These are phyloP conservation scores for Fusarium sp. DNA, from an alignment of 2,329 filamentous ascomycete species.

Conservation along the genomic window DNA sequence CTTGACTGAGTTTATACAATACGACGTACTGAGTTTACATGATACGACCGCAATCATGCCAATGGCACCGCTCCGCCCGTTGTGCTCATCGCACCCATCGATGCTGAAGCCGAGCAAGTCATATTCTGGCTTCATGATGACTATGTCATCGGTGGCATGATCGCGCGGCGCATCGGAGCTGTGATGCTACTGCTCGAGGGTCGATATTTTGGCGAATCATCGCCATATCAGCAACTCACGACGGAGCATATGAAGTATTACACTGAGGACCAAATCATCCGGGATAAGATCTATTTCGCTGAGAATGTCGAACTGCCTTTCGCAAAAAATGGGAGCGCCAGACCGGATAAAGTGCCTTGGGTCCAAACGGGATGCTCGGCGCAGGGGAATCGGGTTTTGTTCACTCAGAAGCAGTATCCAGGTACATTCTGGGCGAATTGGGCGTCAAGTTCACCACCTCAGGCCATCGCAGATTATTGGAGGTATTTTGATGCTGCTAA, in stretches of 20 bases:
- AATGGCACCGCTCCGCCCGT: not conserved
- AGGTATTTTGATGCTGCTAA: constrained; percentile 13
- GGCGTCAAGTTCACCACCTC: not conserved
- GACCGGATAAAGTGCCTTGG: constrained; percentile 2
- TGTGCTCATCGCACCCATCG: not conserved
- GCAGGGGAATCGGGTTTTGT: constrained; percentile 2
- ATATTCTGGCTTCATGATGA: constrained; percentile 11
- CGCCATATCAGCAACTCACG: not conserved
- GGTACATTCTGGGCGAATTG: constrained; percentile 1
- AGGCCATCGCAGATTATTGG: constrained; percentile 4
- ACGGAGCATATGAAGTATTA: constrained; percentile 7
- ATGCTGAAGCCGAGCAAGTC: constrained; percentile 7
- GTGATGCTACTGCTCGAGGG: constrained; percentile 6
- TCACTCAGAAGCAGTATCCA: not conserved
- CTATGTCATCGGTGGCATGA: constrained; percentile 14
- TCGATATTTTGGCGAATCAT: constrained; percentile 12
- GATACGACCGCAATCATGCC: not conserved
- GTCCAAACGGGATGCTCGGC: constrained; percentile 8
- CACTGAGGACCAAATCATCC: constrained; percentile 2
- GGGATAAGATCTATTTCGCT: constrained; percentile 14
- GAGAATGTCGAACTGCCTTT: not conserved
- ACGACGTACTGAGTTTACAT: not conserved
- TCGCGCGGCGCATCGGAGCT: not conserved
- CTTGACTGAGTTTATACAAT: not conserved
- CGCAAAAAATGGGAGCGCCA: not conserved